phyloP scores from a whole-genome alignment of 2,329 filamentous ascomycete genomes.

The Alternaria sp. region DNA sequence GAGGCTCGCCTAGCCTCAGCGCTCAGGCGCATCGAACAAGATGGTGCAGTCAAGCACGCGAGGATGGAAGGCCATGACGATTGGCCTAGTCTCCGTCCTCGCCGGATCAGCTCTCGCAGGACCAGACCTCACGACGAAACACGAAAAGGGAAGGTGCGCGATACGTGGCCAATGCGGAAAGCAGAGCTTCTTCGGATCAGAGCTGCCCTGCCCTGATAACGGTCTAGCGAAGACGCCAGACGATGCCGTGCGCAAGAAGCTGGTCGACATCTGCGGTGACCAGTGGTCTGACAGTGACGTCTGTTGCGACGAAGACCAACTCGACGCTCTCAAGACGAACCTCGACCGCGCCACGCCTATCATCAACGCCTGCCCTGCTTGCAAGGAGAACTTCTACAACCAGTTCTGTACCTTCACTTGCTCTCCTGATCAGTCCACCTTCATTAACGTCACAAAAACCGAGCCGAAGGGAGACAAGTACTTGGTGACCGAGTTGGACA shows the following conservation, averaged over 20 bases:
- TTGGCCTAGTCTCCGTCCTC: conserved; percentile 41
- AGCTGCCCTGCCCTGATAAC: conserved; percentile 94
- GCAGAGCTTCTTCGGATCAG: conserved; percentile 85
- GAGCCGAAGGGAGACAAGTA: conserved; percentile 67
- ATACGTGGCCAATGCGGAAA: conserved; percentile 92
- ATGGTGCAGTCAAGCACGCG: conserved; percentile 35
- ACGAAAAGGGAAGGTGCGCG: conserved; percentile 88
- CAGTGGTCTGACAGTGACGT: conserved; percentile 86
- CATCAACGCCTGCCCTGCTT: conserved; percentile 92
- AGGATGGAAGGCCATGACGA: conserved; percentile 34
- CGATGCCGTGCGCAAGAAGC: conserved; percentile 73
- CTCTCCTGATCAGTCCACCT: conserved; percentile 94
- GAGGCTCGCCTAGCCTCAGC: background rate
- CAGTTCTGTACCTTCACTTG: conserved; percentile 98
- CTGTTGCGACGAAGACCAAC: conserved; percentile 84
- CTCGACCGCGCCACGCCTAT: conserved; percentile 87
- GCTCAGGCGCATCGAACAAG: conserved; percentile 22
- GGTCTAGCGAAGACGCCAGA: conserved; percentile 78
- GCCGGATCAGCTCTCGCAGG: conserved; percentile 39
- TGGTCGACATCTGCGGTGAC: conserved; percentile 84
- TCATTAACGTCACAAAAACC: conserved; percentile 88
- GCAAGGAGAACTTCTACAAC: conserved; percentile 98
- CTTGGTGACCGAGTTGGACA: conserved; percentile 88
- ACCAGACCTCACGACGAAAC: conserved; percentile 60
- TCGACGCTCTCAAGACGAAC: conserved; percentile 82